Conservation (phyloP, 2,329 filamentous ascomycete genomes). For the Fusarium sp. region DNA sequence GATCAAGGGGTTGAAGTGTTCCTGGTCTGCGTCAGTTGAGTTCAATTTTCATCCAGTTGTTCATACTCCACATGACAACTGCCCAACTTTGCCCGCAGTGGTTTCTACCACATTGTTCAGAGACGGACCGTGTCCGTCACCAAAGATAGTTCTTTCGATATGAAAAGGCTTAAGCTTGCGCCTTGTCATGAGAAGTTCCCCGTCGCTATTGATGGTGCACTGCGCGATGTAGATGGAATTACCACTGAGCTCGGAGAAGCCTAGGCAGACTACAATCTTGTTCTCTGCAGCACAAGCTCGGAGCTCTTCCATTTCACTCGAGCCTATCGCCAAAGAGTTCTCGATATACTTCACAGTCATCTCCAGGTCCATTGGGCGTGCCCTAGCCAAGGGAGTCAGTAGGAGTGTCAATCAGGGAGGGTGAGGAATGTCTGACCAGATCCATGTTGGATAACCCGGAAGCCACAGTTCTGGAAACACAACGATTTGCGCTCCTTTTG, state of each 20-base stretch:
- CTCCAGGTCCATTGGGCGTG: constrained; percentile 40
- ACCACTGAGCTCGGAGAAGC: constrained; percentile 58
- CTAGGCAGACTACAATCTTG: constrained; percentile 57
- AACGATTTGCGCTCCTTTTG: constrained; percentile 67
- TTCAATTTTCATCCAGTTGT: background rate
- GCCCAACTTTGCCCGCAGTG: background rate
- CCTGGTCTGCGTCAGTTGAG: constrained; percentile 30
- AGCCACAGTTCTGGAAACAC: constrained; percentile 68
- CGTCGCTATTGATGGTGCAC: constrained; percentile 58
- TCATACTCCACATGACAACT: background rate
- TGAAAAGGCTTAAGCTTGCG: constrained; percentile 68
- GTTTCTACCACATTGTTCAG: constrained; percentile 56
- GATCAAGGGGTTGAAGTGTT: constrained; percentile 64
- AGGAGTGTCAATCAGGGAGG: background rate
- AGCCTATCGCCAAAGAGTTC: constrained; percentile 59
- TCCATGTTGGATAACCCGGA: constrained; percentile 65
- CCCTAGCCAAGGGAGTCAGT: constrained; percentile 13
- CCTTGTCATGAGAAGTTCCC: constrained; percentile 56
- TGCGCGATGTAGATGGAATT: constrained; percentile 62
- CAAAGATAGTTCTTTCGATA: constrained; percentile 65
- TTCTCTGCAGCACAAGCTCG: constrained; percentile 50
- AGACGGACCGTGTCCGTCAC: constrained; percentile 58
- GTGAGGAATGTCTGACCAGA: constrained; percentile 43
- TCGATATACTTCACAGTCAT: constrained; percentile 53
- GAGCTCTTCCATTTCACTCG: constrained; percentile 56